Percentiles rank a stretch among this genome's conserved stretches.
Evolutionary conservation across 805 yeast genomes (phyloP).

Genomic region (Candida hungchunana): DNA sequence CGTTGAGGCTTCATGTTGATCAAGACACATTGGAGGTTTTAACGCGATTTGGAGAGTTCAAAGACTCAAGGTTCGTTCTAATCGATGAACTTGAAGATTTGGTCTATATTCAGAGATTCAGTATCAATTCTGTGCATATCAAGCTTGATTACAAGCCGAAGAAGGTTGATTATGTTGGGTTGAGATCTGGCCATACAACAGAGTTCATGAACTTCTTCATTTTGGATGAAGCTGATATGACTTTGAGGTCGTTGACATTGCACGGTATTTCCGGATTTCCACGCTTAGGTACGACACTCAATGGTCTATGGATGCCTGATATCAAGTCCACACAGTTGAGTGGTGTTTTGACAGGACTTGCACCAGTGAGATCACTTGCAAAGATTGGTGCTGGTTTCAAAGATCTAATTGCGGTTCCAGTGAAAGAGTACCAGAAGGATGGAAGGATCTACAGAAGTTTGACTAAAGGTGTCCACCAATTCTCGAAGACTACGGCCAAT

Average conservation of each 20-base stretch:
- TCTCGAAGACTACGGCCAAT: slow-evolving; percentile 73
- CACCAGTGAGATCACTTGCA: slow-evolving; percentile 74
- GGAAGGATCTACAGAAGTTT: slow-evolving; percentile 65
- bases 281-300: slow-evolving; percentile 49
- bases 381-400: slow-evolving; percentile 75
- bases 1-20: slow-evolving; percentile 80
- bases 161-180: slow-evolving; percentile 77
- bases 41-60: slow-evolving; percentile 75
- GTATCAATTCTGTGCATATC: slow-evolving; percentile 53
- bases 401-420: slow-evolving; percentile 68
- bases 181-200: slow-evolving; percentile 79
- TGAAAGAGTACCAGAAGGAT: slow-evolving; percentile 69
- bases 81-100: slow-evolving; percentile 59
- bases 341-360: slow-evolving; percentile 78
- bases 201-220: slow-evolving; percentile 88
- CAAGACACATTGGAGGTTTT: slow-evolving; percentile 90
- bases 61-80: slow-evolving; percentile 61
- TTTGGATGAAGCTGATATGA: slow-evolving; percentile 78
- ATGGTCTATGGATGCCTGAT: slow-evolving; percentile 84
- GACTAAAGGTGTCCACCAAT: slow-evolving; percentile 69
- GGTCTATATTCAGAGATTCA: slow-evolving; percentile 63
- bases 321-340: slow-evolving; percentile 75
- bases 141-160: slow-evolving; percentile 91
- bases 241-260: slow-evolving; percentile 53
- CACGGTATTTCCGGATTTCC: slow-evolving; percentile 79